phyloP scores from a whole-genome alignment of 345 rosid genomes.

The Litchi chinensis region DNA sequence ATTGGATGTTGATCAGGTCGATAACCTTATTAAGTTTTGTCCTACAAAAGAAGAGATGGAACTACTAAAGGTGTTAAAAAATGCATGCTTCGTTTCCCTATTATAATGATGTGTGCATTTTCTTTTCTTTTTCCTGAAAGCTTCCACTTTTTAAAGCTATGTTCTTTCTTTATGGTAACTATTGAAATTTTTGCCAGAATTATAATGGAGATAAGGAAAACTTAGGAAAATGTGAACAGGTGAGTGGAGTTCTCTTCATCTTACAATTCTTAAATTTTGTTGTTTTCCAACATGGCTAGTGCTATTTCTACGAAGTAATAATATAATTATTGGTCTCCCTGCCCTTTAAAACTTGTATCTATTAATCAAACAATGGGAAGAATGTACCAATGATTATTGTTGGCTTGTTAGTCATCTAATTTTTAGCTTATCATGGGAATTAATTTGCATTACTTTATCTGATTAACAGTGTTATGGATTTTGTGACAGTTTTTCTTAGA shows the following conservation, averaged over 20 bases:
- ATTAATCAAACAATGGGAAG: slow-evolving; percentile 4
- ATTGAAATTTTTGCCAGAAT: slow-evolving; percentile 39
- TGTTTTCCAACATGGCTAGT: neutral
- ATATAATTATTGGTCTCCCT: neutral
- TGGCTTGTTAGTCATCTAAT: neutral
- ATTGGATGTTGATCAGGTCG: slow-evolving; percentile 81
- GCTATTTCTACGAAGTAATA: neutral
- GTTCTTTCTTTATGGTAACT: neutral
- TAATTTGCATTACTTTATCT: neutral
- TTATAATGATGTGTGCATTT: slow-evolving; percentile 3
- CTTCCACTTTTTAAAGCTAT: slow-evolving; percentile 1
- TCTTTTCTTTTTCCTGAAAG: neutral
- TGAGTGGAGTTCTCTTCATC: slow-evolving; percentile 28
- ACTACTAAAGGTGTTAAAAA: slow-evolving; percentile 56
- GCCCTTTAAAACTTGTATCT: neutral
- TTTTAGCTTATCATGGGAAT: neutral
- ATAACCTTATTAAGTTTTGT: slow-evolving; percentile 78
- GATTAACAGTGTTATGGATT: slow-evolving; percentile 22
- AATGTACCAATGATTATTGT: neutral
- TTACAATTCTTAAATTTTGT: slow-evolving; percentile 7
- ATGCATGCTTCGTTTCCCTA: neutral
- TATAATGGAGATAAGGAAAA: slow-evolving; percentile 62
- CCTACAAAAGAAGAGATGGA: slow-evolving; percentile 89
- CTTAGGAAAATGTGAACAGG: slow-evolving; percentile 88
- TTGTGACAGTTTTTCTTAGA: slow-evolving; percentile 72